Conservation (phyloP, 2,329 filamentous ascomycete species). For the Aspergillus sp. region DNA sequence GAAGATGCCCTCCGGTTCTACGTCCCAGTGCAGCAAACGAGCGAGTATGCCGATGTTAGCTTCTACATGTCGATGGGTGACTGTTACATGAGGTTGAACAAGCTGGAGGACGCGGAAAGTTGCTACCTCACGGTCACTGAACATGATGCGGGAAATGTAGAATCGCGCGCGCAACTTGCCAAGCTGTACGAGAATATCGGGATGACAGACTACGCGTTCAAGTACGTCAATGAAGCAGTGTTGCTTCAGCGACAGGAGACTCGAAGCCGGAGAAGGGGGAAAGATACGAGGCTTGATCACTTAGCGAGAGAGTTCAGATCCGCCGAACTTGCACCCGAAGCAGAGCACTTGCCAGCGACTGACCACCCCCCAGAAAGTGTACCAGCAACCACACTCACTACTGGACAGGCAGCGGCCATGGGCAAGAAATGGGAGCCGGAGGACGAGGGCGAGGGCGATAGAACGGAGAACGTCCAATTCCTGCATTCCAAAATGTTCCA, state of each 20-base stretch:
- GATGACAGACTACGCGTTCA: slow-evolving; percentile 65
- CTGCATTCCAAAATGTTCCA: slow-evolving; percentile 40
- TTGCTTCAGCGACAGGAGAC: slow-evolving; percentile 45
- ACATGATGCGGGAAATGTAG: slow-evolving; percentile 60
- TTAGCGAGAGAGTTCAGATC: slow-evolving; percentile 31
- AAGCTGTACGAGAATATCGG: slow-evolving; percentile 72
- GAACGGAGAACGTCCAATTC: slow-evolving; percentile 35
- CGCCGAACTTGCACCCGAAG: slow-evolving; percentile 11
- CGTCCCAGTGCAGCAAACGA: slow-evolving; percentile 40
- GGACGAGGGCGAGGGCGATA: slow-evolving; percentile 23
- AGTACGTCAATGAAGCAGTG: slow-evolving; percentile 66
- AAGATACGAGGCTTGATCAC: slow-evolving; percentile 31
- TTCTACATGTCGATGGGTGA: slow-evolving; percentile 43
- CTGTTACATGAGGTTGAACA: slow-evolving; percentile 58
- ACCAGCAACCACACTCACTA: slow-evolving; percentile 5
- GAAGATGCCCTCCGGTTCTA: slow-evolving; percentile 52
- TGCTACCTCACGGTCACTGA: slow-evolving; percentile 68
- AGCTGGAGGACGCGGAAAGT: slow-evolving; percentile 62
- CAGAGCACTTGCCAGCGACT: slow-evolving; percentile 9
- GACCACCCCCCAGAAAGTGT: too few relatives aligned
- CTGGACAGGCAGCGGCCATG: slow-evolving; percentile 7
- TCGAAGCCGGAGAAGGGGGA: slow-evolving; percentile 21
- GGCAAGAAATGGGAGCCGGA: slow-evolving; percentile 10
- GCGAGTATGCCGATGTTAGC: slow-evolving; percentile 39
- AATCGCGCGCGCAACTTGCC: slow-evolving; percentile 68